phyloP scores from a whole-genome alignment of 225 moss, liverwort and hornwort genomes.

The Sphagnum tenellum region DNA sequence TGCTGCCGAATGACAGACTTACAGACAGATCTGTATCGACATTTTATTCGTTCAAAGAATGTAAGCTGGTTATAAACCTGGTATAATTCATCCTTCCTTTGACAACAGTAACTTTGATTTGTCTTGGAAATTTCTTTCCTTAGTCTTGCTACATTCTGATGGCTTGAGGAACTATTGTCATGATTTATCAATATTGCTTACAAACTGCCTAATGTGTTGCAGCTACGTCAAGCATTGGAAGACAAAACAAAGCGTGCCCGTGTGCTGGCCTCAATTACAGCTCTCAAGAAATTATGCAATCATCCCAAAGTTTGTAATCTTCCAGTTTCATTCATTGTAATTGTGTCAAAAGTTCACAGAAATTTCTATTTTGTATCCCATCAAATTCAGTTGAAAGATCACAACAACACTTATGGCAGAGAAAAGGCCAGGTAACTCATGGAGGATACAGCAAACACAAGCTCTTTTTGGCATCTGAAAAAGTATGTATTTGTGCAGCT shows the following conservation, averaged over 20 bases:
- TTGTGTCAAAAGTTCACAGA: no score
- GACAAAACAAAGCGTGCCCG: constrained; percentile 87
- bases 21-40: constrained; percentile 69
- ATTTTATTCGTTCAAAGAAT: constrained; percentile 92
- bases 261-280: constrained; percentile 86
- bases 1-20: constrained; percentile 95
- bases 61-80: constrained; percentile 24
- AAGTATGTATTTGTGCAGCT: constrained; percentile 46
- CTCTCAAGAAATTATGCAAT: constrained; percentile 95
- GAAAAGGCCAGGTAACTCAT: no score
- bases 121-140: background rate
- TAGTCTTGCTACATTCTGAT: background rate
- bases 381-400: no score
- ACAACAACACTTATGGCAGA: no score
- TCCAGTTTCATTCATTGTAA: no score
- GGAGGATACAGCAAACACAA: no score
- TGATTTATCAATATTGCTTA: background rate
- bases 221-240: constrained; percentile 97
- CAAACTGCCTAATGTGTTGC: background rate
- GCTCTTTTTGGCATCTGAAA: no score
- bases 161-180: background rate
- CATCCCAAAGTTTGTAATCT: constrained; percentile 66
- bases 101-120: no score
- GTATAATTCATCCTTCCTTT: no score
- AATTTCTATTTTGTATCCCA: no score